A percentile compares a stretch with the other conserved stretches of the same genome.
phyloP scores from a whole-genome alignment of 352 stramenopile genomes.

The Phytopythium litorale region DNA sequence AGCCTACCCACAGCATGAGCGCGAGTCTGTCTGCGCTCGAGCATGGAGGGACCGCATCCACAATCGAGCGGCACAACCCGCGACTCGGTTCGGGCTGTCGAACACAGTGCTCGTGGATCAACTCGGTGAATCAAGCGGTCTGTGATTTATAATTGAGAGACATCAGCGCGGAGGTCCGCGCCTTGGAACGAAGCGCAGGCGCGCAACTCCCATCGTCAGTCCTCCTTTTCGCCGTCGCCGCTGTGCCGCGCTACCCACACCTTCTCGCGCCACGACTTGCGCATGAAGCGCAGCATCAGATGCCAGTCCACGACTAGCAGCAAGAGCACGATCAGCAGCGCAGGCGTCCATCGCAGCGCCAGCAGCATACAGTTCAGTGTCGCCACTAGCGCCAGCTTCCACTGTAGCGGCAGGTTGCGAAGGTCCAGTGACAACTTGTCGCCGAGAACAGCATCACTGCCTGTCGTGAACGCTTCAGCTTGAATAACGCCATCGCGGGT shows the following conservation, averaged over 20 bases:
- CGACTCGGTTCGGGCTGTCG: too few relatives aligned
- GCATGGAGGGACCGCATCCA: too few relatives aligned
- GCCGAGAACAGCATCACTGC: not conserved
- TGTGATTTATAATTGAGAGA: too few relatives aligned
- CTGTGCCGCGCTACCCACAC: not conserved
- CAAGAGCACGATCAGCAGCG: conserved; percentile 20
- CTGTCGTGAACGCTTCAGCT: not conserved
- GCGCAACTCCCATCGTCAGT: not conserved
- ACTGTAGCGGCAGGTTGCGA: conserved; percentile 23
- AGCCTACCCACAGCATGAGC: too few relatives aligned
- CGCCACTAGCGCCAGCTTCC: conserved; percentile 27
- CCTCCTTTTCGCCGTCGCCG: not conserved
- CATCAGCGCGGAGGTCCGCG: too few relatives aligned
- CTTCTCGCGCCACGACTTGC: conserved; percentile 9
- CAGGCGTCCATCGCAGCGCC: conserved; percentile 19
- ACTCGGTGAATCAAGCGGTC: too few relatives aligned
- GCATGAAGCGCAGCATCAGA: conserved; percentile 26
- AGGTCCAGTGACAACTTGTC: conserved; percentile 19
- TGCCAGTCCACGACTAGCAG: conserved; percentile 28
- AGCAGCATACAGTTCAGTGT: conserved; percentile 29
- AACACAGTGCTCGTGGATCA: too few relatives aligned
- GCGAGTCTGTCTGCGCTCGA: too few relatives aligned
- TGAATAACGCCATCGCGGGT: not conserved
- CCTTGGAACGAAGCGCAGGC: not conserved
- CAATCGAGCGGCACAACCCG: too few relatives aligned